Evolutionary conservation across 2,329 filamentous ascomycete species (phyloP), one percentile per base, ranked within the genome.

Genomic region (Calonectria naviculata): DNA sequence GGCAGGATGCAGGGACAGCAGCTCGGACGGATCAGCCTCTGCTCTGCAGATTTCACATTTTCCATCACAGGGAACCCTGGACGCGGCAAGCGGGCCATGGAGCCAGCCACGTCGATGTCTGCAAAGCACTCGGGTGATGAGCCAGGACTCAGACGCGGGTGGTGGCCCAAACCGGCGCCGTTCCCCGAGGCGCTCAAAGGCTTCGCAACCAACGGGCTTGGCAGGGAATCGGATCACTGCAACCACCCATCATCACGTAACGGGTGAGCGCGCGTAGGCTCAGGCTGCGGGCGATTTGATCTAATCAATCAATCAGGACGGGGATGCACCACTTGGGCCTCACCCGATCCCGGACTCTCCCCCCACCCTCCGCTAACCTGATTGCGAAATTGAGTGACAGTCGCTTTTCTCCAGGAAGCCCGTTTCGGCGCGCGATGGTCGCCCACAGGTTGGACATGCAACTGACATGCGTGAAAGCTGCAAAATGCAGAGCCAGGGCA

Each of bases 351-450:
- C 49, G 49, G 49, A 10, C 31, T 21, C 28, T 54, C n/a, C 49
- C 49, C 49, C 49, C 49, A 36, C 49, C 29, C 49, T 54, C 21
- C 13, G n/a, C 49, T 54, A 54, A 36, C 49, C 49, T 54, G 49
- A 36, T 54, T 54, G 28, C 49, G 49, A 54, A 54, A 54, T 54
- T 54, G 49, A 54, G 49, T 31, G 49, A 54, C 49, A 54, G 29
- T 54, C 49, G 49, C 49, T 54, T 34, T 19, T 29, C 10, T 10
- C 9, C 26, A 29, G 47, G 28, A 12, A 52, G 47, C 47, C 47
- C 10, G 26, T n/a, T 52, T 31, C 28, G 26, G 19, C 49, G 15
- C 49, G 49, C 49, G 28, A 34, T 54, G 19, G 29, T 34, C 21
- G 15, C 29, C 49, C 29, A 24, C 49, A 31, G n/a, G 29, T 36